Conservation (phyloP, 1,284 basidiomycete species). For the Fistulinella cinereoalba region DNA sequence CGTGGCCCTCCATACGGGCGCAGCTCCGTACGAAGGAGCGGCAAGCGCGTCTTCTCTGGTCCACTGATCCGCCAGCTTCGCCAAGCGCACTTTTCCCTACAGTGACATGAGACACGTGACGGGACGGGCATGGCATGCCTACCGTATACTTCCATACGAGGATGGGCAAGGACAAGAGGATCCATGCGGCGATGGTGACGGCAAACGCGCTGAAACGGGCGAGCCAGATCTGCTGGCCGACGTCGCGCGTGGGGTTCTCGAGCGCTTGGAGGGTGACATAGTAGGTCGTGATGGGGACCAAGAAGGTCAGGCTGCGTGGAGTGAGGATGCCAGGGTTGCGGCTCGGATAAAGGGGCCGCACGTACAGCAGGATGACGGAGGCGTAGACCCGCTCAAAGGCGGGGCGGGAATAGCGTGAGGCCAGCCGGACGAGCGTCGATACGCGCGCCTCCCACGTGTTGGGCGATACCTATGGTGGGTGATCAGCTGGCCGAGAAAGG, state of each 20-base stretch:
- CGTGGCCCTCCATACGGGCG: conserved; percentile 46
- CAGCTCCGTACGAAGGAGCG: conserved; percentile 25
- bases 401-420: conserved; percentile 45
- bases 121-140: conserved; percentile 12
- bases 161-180: conserved; percentile 45
- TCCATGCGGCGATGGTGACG: conserved; percentile 38
- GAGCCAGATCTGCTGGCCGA: conserved; percentile 30
- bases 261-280: conserved; percentile 32
- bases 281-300: conserved; percentile 43
- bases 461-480: conserved; percentile 37
- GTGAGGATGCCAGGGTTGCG: neutral
- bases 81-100: conserved; percentile 47
- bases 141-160: conserved; percentile 50
- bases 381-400: conserved; percentile 48
- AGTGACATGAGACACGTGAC: neutral
- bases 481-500: neutral
- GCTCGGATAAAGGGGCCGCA: too few species aligned
- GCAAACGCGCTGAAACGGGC: conserved; percentile 41
- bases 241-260: conserved; percentile 8
- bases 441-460: conserved; percentile 48
- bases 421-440: conserved; percentile 37
- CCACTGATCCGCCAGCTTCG: conserved; percentile 42
- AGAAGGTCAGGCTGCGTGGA: conserved; percentile 36
- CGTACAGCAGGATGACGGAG: neutral
- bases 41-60: conserved; percentile 39